Base-by-base conservation (phyloP, 176 grass and related monocot species). In the Carex myosuroides region DNA sequence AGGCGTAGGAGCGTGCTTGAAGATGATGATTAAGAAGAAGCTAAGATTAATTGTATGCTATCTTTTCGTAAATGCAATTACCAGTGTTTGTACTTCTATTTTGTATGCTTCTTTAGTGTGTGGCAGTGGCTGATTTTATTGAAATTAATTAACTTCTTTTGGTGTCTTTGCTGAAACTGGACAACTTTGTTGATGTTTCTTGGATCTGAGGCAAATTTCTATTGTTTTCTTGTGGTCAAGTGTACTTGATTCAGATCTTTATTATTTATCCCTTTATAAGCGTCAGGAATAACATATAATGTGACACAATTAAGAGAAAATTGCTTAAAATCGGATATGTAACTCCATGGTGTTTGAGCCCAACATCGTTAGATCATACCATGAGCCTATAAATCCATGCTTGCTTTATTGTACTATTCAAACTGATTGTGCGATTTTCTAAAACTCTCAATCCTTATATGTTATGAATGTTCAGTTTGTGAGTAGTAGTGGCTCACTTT, bases 1-100 rank as follows among this genome's bases (percentile, higher is more conserved):
- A 93, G 89, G 82, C 88, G 89, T 10, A 86, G 89, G 56, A 97
- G 79, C 74, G 94, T 97, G 58, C 89, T 97, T 64, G 91, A 91
- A 8, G 89, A 93, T 1, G 91, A 97, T 73, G 89, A 93, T 78
- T 93, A 96, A 86, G 79, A 67, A 85, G 8, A 11, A 50, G 46
- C 46, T 82, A 56, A 33, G 52, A 78, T 56, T 13, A 57, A 78
- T 78, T 78, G 24, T 16, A 30, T 30, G 52, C 3, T 6, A 29
- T 26, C 48, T 77, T 30, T 17, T 53, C 14, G 6, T 78, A 57
- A 56, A 56, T 33, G 6, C 73, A 32, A 14, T 56, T 57, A 32
- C 26, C 10, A 56, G 26, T 32, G 52, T 18, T 70, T 78, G 52
- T 57, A 57, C 50, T 33, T 33, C 14, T 78, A 17, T 32, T 78